Evolutionary conservation across 768 basidiomycete species (phyloP).

Genomic region (Boletellus ananiceps): DNA sequence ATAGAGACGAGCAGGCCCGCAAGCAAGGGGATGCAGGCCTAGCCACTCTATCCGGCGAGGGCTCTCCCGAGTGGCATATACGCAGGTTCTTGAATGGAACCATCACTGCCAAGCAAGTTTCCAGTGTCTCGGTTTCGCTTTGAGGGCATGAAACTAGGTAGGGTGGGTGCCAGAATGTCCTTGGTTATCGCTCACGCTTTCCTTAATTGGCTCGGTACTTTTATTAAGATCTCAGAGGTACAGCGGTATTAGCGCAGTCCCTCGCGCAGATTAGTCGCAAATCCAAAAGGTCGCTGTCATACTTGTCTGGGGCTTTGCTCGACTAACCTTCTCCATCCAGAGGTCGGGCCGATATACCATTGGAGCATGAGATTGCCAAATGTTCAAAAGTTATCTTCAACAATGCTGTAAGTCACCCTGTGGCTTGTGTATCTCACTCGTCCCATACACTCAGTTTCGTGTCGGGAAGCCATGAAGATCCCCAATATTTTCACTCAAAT

Average conservation of each 20-base stretch:
- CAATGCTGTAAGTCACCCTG: slow-evolving; percentile 40
- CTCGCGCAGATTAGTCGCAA: slow-evolving; percentile 74
- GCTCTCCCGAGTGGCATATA: slow-evolving; percentile 91
- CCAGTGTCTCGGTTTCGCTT: slow-evolving; percentile 68
- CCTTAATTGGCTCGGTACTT: slow-evolving; percentile 73
- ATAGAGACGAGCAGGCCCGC: slow-evolving; percentile 56
- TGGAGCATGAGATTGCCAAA: slow-evolving; percentile 89
- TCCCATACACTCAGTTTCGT: slow-evolving; percentile 45
- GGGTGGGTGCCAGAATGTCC: slow-evolving; percentile 19
- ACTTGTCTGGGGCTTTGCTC: not conserved
- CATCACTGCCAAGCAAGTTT: slow-evolving; percentile 76
- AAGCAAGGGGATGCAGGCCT: slow-evolving; percentile 59
- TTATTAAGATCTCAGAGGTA: slow-evolving; percentile 75
- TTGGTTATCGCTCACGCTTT: slow-evolving; percentile 15
- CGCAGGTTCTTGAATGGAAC: slow-evolving; percentile 85
- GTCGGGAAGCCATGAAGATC: slow-evolving; percentile 69
- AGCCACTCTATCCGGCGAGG: slow-evolving; percentile 48
- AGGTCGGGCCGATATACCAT: slow-evolving; percentile 48
- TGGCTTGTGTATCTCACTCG: not conserved
- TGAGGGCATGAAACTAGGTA: slow-evolving; percentile 80
- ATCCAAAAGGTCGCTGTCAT: slow-evolving; percentile 51
- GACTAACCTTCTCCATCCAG: slow-evolving; percentile 10
- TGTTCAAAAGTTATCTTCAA: slow-evolving; percentile 83
- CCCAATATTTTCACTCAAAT: slow-evolving; percentile 73
- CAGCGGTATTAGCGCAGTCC: slow-evolving; percentile 76